Base-by-base conservation (phyloP, 306 rosid species). In the Vicia villosa region DNA sequence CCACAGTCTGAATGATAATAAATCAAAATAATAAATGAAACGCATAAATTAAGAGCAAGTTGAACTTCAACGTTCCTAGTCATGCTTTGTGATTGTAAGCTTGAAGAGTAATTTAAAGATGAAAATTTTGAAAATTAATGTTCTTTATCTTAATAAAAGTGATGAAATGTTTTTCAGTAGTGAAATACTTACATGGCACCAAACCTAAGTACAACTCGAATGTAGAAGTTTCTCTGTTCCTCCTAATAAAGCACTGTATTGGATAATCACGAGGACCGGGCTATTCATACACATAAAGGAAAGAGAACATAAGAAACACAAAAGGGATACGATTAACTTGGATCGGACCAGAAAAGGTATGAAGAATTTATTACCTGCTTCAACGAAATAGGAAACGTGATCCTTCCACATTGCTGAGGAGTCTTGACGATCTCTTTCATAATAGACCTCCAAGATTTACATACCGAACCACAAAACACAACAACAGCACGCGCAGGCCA, bases 311-410 rank as follows among this genome's bases (percentile, higher is more conserved):
- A 28, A 37, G 69, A 51, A 30, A 59, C 26, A 34, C 14, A 68
- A 72, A 21, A 61, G 46, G 20, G 12, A 6, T 58, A 36, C 49
- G 28, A 12, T 26, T 46, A 37, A 28, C 14, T 28, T 13, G 63
- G 26, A 73, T 28, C 7, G 2, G 6, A 42, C 68, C 66, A n/a
- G 20, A 51, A 34, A 67, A 52, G 10, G 34, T 47, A 61, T 46
- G 26, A 42, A 37, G 7, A 30, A 62, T 60, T 36, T 12, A 37
- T 30, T 52, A 88, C 97, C 87, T 88, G 97, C 79, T 88, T 88
- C 84, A 91, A 61, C 15, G 97, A 91, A 82, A 91, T 83, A 41
- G 97, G 95, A 77, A 88, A 90, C 38, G 96, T 90, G 45, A 90
- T 72, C 88, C 86, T 85, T 74, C 96, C 96, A 73, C 88, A 90